Evolutionary conservation across 2,329 filamentous ascomycete species (phyloP).

Genomic region (Huntiella decipiens): DNA sequence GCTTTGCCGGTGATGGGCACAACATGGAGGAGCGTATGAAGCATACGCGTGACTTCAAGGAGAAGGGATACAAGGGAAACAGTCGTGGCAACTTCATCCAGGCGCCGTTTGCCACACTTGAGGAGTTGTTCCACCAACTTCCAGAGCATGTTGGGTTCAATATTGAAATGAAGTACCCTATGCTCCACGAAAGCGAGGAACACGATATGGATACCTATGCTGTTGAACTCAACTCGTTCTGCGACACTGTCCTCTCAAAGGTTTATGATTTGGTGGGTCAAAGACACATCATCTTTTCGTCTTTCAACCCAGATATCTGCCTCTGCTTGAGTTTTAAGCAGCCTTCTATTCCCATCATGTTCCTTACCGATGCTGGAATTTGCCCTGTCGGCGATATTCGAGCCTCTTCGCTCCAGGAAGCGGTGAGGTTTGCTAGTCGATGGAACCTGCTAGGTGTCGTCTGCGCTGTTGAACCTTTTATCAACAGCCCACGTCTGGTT

Average conservation of each 20-base stretch:
- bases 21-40: constrained; percentile 71
- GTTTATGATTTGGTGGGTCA: constrained; percentile 71
- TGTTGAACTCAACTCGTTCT: constrained; percentile 89
- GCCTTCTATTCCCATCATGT: constrained; percentile 86
- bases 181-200: constrained; percentile 87
- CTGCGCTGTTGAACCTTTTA: constrained; percentile 68
- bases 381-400: constrained; percentile 68
- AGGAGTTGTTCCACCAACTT: constrained; percentile 76
- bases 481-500: constrained; percentile 74
- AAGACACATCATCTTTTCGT: constrained; percentile 91
- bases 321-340: constrained; percentile 91
- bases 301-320: constrained; percentile 94
- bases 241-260: constrained; percentile 75
- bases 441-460: constrained; percentile 94
- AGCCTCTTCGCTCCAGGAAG: constrained; percentile 82
- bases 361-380: constrained; percentile 80
- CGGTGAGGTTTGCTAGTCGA: constrained; percentile 77
- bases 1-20: constrained; percentile 25
- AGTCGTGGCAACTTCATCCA: constrained; percentile 88
- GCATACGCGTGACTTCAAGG: constrained; percentile 87
- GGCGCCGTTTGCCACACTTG: constrained; percentile 82
- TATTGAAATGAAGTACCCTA: constrained; percentile 98
- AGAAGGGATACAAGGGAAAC: constrained; percentile 90
- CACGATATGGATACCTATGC: constrained; percentile 95
- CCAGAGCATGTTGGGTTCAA: constrained; percentile 82